Percentiles rank a stretch among this genome's conserved stretches.
Conservation (phyloP, 1,284 basidiomycete genomes). For the Apiotrichum brassicae region DNA sequence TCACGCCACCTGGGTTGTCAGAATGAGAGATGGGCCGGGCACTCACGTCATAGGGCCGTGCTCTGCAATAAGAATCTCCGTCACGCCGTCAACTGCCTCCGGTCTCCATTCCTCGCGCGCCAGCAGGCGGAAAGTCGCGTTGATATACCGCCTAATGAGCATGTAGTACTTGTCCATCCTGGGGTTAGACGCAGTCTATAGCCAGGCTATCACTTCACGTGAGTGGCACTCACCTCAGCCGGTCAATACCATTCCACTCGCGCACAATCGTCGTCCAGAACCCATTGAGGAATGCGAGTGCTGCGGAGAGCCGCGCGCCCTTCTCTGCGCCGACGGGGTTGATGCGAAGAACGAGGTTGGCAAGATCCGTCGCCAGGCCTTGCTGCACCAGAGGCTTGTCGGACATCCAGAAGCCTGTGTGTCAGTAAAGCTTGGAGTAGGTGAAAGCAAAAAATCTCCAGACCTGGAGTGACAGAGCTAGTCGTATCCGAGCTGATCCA, state of each 20-base stretch:
- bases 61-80: constrained; percentile 55
- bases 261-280: constrained; percentile 86
- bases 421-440: too few species aligned
- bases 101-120: constrained; percentile 64
- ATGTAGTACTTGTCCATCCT: constrained; percentile 97
- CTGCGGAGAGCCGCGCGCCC: constrained; percentile 45
- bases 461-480: too few species aligned
- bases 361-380: constrained; percentile 74
- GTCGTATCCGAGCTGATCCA: too few species aligned
- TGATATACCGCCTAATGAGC: constrained; percentile 81
- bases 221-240: constrained; percentile 60
- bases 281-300: constrained; percentile 71
- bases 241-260: constrained; percentile 90
- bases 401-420: constrained; percentile 94
- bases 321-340: constrained; percentile 38
- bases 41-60: constrained; percentile 74
- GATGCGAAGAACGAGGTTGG: constrained; percentile 70
- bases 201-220: not conserved
- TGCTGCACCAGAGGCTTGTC: constrained; percentile 97
- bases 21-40: too few species aligned
- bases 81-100: constrained; percentile 56
- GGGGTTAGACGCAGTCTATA: constrained; percentile 5
- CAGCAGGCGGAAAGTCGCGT: constrained; percentile 75
- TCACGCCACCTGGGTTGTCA: constrained; percentile 58
- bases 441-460: too few species aligned